Percentiles rank a stretch among this genome's conserved stretches.
Conservation (phyloP, 768 basidiomycete genomes). For the Pholiota conissans region DNA sequence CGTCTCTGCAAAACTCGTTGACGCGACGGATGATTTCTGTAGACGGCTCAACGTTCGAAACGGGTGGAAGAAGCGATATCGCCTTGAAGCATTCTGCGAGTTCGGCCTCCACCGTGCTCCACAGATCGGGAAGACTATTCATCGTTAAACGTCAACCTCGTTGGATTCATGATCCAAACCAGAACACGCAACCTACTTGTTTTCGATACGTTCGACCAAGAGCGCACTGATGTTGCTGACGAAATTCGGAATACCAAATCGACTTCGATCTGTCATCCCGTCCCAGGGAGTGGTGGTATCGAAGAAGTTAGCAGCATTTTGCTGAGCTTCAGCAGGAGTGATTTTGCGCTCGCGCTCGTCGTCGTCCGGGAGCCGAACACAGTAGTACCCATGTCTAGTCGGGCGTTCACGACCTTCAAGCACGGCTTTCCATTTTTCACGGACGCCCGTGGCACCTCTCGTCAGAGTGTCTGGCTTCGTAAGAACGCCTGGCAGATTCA, state of each 20-base stretch:
- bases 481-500: slow-evolving; percentile 44
- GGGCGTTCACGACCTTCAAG: slow-evolving; percentile 46
- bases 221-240: slow-evolving; percentile 51
- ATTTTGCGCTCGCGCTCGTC: slow-evolving; percentile 41
- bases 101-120: slow-evolving; percentile 35
- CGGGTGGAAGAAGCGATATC: slow-evolving; percentile 40
- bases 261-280: slow-evolving; percentile 37
- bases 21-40: slow-evolving; percentile 46
- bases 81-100: slow-evolving; percentile 34
- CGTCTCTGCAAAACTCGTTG: slow-evolving; percentile 41
- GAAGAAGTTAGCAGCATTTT: slow-evolving; percentile 46
- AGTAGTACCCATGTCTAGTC: slow-evolving; percentile 62
- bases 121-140: slow-evolving; percentile 48
- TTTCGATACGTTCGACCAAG: slow-evolving; percentile 52
- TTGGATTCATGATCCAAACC: too few species aligned
- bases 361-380: slow-evolving; percentile 66
- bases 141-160: too few species aligned
- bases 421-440: slow-evolving; percentile 37
- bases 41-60: slow-evolving; percentile 36
- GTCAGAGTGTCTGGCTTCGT: slow-evolving; percentile 68
- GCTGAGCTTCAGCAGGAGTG: slow-evolving; percentile 35
- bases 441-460: slow-evolving; percentile 39
- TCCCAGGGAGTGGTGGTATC: slow-evolving; percentile 51
- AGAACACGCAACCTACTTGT: slow-evolving; percentile 41
- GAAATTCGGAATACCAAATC: slow-evolving; percentile 59